Evolutionary conservation across 2,329 filamentous ascomycete genomes (phyloP).

Genomic region (Tolypocladium tundrense): DNA sequence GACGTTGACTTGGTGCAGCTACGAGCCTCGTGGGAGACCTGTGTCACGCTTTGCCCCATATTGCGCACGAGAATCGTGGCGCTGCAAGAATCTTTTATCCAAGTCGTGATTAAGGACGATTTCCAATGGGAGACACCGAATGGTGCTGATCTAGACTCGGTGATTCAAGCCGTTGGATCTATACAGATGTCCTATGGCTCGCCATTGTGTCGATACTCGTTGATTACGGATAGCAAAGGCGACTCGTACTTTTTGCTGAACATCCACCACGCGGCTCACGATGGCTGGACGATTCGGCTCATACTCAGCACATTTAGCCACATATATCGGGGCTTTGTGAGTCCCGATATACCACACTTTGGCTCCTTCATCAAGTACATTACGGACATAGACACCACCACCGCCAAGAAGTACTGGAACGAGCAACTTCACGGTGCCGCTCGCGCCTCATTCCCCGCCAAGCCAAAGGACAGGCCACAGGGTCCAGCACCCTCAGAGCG

Average conservation of each 20-base stretch:
- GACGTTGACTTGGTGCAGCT: too few species aligned
- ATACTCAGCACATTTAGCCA: slow-evolving; percentile 2
- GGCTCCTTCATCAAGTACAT: neutral
- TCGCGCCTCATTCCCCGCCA: slow-evolving; percentile 1
- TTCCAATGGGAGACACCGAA: neutral
- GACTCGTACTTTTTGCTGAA: slow-evolving; percentile 1
- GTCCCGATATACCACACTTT: too few species aligned
- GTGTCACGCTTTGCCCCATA: neutral
- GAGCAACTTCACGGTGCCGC: slow-evolving; percentile 5
- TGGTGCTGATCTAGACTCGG: neutral
- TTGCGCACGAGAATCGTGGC: slow-evolving; percentile 4
- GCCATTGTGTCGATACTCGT: neutral
- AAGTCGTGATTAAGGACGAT: slow-evolving; percentile 1
- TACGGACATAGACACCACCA: slow-evolving; percentile 2
- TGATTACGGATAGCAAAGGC: neutral
- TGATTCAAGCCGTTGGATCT: neutral
- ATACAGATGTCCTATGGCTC: neutral
- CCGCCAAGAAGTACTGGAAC: too few species aligned
- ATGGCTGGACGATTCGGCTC: slow-evolving; percentile 12
- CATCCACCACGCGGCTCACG: slow-evolving; percentile 15
- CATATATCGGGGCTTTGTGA: neutral
- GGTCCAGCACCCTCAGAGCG: too few species aligned
- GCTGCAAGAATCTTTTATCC: slow-evolving; percentile 1
- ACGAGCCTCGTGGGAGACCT: slow-evolving; percentile 7
- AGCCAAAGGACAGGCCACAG: neutral